phyloP scores from a whole-genome alignment of 2,329 filamentous ascomycete species.

The Hypocreales sp. region DNA sequence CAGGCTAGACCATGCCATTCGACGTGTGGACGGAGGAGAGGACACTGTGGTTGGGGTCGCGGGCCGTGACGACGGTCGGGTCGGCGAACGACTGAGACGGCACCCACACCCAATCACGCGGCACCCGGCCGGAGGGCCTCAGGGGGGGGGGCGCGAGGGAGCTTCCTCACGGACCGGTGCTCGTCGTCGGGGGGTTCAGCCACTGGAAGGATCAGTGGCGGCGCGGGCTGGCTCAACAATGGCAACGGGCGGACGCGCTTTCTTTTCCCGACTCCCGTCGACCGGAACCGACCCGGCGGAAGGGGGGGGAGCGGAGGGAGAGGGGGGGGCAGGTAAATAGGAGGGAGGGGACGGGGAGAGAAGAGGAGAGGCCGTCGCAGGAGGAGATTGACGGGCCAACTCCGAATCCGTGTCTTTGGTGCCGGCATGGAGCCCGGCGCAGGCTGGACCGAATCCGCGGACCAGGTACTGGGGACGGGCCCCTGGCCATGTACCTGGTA shows the following conservation, averaged over 20 bases:
- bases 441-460: slow-evolving; percentile 1
- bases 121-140: not conserved
- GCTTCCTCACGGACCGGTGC: not conserved
- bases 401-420: not conserved
- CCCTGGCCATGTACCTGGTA: too few species aligned
- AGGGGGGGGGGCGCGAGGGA: not conserved
- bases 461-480: slow-evolving; percentile 1
- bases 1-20: not conserved
- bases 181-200: too few species aligned
- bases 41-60: too few species aligned
- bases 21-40: too few species aligned
- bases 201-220: not conserved
- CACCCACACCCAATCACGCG: slow-evolving; percentile 1
- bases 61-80: slow-evolving; percentile 1
- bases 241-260: too few species aligned
- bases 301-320: not conserved
- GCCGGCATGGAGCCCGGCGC: slow-evolving; percentile 1
- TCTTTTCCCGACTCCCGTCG: not conserved
- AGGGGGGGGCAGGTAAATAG: not conserved
- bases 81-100: slow-evolving; percentile 1
- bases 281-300: slow-evolving; percentile 1
- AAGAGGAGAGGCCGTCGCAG: too few species aligned
- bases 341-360: not conserved
- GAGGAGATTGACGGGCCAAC: too few species aligned
- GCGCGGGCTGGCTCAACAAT: not conserved